Evolutionary conservation across 2,329 filamentous ascomycete genomes (phyloP), one percentile per base, ranked within the genome.

Genomic region (Fusarium armeniacum): DNA sequence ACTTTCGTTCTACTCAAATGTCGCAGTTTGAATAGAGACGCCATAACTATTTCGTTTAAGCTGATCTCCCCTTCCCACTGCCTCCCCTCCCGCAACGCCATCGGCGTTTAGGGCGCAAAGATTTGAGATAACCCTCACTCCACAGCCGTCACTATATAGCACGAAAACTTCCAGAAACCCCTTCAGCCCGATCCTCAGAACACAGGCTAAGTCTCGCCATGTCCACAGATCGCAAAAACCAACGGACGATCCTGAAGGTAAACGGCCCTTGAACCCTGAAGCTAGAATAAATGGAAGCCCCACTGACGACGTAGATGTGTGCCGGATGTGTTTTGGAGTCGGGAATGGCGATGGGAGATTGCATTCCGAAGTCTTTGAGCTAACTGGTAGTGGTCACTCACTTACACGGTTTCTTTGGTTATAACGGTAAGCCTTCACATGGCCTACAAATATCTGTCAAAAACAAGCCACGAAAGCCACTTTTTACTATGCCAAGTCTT

Each of bases 271-370:
- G 15, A 28, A 6, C 2, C 2, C 4, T 44, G 2, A 11, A 28
- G 18, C 52, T 65, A 65, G 30, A 52, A 53, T 28, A 26, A 47
- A 24, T 36, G 8, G 41, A 65, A 49, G 26, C 47, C 26, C n/a
- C 47, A 47, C 36, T 16, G 32, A 20, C 26, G 33, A 41, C 47
- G 28, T 28, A 24, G 6, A 8, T 13, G 12, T 7, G 20, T 22
- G 33, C 62, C 62, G 62, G 54, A 65, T 66, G n/a, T n/a, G 62
- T 61, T 30, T n/a, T 66, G 62, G 62, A 49, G 22, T 55, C 62
- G 62, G 62, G 32, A 32, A 49, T 45, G 43, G 62, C 62, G 62
- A 65, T 36, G 24, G 33, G 13, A 8, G 12, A 32, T 33, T 51
- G 1, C 62, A 65, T 65, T 66, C 62, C 62, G 32, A 54, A 45